A percentile compares a stretch with the other conserved stretches of the same genome.
These are phyloP conservation scores for Microsporum audouinii DNA, from an alignment of 2,329 filamentous ascomycete genomes.

Conservation along the genomic window DNA sequence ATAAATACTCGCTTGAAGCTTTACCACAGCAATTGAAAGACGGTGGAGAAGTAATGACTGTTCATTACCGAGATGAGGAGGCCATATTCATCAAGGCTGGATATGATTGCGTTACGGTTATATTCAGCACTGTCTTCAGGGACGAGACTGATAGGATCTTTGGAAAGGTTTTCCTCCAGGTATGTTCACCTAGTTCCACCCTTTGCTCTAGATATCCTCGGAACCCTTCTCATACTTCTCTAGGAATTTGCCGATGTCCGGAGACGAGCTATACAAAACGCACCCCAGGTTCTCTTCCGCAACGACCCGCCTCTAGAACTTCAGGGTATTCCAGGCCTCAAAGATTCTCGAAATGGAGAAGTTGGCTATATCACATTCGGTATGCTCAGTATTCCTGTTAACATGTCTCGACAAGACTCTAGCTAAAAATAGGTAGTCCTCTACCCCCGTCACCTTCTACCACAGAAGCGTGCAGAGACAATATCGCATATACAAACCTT, in stretches of 20 bases:
- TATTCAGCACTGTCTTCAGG: constrained; percentile 95
- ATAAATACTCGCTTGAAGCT: constrained; percentile 84
- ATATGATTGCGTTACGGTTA: constrained; percentile 94
- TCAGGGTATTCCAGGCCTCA: constrained; percentile 73
- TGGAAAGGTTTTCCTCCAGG: constrained; percentile 91
- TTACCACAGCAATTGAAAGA: constrained; percentile 83
- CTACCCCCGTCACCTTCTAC: constrained; percentile 87
- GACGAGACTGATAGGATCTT: constrained; percentile 97
- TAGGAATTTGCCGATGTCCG: constrained; percentile 92
- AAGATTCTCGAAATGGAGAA: constrained; percentile 63
- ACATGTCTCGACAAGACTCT: constrained; percentile 12
- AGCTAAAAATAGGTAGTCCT: constrained; percentile 46
- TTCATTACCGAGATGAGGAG: constrained; percentile 97
- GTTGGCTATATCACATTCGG: constrained; percentile 98
- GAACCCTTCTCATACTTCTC: neutral
- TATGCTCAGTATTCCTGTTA: constrained; percentile 34
- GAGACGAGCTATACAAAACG: constrained; percentile 87
- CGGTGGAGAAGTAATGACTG: constrained; percentile 85
- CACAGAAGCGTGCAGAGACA: constrained; percentile 80
- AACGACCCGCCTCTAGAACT: constrained; percentile 90
- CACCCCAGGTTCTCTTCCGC: constrained; percentile 90
- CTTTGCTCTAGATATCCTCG: neutral
- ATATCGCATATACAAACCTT: constrained; percentile 99
- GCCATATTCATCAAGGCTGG: constrained; percentile 98
- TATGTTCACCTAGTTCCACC: constrained; percentile 14